Percentiles rank a stretch among this genome's conserved stretches.
Conservation (phyloP, 192 early-diverging fungal genomes). For the Coemansia sp. region DNA sequence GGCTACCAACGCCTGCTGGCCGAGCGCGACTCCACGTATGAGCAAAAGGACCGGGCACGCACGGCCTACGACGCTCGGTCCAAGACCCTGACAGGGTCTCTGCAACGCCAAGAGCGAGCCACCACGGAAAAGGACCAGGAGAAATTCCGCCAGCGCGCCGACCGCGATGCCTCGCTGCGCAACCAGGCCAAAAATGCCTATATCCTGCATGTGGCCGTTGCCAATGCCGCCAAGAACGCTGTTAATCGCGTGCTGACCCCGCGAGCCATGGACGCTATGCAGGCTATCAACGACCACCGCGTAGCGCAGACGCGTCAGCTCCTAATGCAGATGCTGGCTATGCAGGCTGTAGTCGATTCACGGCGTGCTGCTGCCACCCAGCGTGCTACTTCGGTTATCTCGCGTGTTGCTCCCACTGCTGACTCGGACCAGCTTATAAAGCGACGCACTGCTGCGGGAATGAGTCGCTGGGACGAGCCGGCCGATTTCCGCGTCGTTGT, state of each 20-base stretch:
- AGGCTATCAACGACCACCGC: constrained; percentile 34
- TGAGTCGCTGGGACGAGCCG: constrained; percentile 47
- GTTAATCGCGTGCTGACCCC: constrained; percentile 34
- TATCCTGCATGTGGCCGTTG: constrained; percentile 38
- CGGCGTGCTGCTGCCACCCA: constrained; percentile 11
- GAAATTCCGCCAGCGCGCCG: constrained; percentile 27
- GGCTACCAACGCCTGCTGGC: constrained; percentile 40
- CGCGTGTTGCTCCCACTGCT: constrained; percentile 17
- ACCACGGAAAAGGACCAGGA: constrained; percentile 51
- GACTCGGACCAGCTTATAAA: constrained; percentile 35
- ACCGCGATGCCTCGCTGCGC: constrained; percentile 23
- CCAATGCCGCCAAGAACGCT: constrained; percentile 35
- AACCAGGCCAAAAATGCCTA: constrained; percentile 53
- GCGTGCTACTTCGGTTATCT: constrained; percentile 22
- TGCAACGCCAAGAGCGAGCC: constrained; percentile 41
- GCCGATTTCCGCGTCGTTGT: constrained; percentile 48
- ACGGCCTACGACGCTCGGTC: constrained; percentile 27
- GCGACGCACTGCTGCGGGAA: constrained; percentile 24
- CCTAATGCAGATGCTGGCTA: constrained; percentile 37
- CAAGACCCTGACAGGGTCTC: constrained; percentile 30
- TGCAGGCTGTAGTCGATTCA: constrained; percentile 30
- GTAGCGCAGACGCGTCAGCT: constrained; percentile 15
- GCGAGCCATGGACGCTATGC: constrained; percentile 35
- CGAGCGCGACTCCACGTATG: constrained; percentile 37
- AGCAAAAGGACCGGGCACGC: constrained; percentile 38